A percentile compares a stretch with the other conserved stretches of the same genome.
Conservation (phyloP, 1,284 basidiomycete genomes). For the Fomitiporia mediterranea region DNA sequence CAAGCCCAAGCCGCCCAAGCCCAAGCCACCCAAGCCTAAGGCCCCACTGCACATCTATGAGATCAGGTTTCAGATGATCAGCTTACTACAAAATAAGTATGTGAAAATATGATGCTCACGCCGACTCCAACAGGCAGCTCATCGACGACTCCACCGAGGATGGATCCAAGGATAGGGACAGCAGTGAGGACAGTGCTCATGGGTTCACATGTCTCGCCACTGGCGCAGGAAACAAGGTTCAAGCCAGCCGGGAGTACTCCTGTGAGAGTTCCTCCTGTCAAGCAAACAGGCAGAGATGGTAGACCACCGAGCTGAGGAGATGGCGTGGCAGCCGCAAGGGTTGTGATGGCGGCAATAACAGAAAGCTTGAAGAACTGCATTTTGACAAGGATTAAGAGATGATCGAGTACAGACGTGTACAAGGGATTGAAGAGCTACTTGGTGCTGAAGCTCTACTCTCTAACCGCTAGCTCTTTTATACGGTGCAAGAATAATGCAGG, state of each 20-base stretch:
- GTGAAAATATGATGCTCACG: too few species aligned
- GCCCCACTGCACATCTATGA: too few species aligned
- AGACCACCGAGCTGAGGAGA: conserved; percentile 1
- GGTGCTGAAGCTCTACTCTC: neutral
- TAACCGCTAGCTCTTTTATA: neutral
- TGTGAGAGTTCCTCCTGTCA: neutral
- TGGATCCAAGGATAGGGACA: neutral
- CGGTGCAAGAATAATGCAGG: too few species aligned
- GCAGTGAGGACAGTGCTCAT: neutral
- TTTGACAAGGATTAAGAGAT: too few species aligned
- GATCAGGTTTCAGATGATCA: too few species aligned
- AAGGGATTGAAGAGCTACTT: neutral
- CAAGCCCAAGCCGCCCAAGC: too few species aligned
- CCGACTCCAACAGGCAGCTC: neutral
- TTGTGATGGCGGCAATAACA: conserved; percentile 1
- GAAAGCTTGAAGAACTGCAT: conserved; percentile 2
- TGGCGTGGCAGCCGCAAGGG: conserved; percentile 8
- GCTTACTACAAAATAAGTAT: too few species aligned
- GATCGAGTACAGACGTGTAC: neutral
- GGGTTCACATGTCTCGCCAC: neutral
- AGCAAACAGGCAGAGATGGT: neutral
- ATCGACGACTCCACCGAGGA: neutral
- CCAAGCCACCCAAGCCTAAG: too few species aligned
- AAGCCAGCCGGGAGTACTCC: neutral
- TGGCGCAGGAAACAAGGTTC: neutral